A percentile compares a stretch with the other conserved stretches of the same genome.
Evolutionary conservation across 2,329 filamentous ascomycete genomes (phyloP).

Genomic region (Cercospora sp.): DNA sequence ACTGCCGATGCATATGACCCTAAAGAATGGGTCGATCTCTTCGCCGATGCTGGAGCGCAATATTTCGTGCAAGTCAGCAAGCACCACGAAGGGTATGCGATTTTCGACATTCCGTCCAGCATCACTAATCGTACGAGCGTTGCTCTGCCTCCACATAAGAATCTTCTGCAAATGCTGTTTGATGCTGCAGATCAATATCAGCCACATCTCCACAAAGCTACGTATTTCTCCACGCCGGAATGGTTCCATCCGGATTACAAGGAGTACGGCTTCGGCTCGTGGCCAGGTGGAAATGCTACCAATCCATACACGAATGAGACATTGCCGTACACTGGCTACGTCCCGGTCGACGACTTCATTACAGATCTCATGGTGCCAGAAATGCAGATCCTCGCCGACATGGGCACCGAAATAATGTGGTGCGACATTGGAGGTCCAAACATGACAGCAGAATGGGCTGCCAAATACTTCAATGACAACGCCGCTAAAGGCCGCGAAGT

Average conservation of each 20-base stretch:
- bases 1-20: constrained; percentile 53
- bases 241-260: constrained; percentile 50
- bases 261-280: constrained; percentile 42
- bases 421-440: constrained; percentile 20
- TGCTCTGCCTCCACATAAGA: constrained; percentile 42
- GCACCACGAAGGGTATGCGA: constrained; percentile 51
- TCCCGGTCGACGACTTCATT: constrained; percentile 46
- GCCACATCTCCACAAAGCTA: constrained; percentile 46
- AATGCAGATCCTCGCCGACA: constrained; percentile 47
- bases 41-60: constrained; percentile 54
- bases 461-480: constrained; percentile 46
- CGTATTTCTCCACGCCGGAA: constrained; percentile 50
- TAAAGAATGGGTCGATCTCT: constrained; percentile 56
- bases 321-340: constrained; percentile 48
- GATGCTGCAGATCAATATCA: constrained; percentile 47
- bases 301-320: constrained; percentile 49
- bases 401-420: constrained; percentile 51
- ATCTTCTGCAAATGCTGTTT: constrained; percentile 47
- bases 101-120: constrained; percentile 47
- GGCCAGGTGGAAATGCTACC: constrained; percentile 45
- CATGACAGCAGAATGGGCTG: constrained; percentile 39
- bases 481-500: constrained; percentile 50
- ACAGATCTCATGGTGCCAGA: constrained; percentile 46
- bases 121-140: constrained; percentile 47
- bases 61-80: constrained; percentile 50